These are phyloP conservation scores for Lumnitzera racemosa DNA, from an alignment of 345 rosid genomes.

Conservation along the genomic window DNA sequence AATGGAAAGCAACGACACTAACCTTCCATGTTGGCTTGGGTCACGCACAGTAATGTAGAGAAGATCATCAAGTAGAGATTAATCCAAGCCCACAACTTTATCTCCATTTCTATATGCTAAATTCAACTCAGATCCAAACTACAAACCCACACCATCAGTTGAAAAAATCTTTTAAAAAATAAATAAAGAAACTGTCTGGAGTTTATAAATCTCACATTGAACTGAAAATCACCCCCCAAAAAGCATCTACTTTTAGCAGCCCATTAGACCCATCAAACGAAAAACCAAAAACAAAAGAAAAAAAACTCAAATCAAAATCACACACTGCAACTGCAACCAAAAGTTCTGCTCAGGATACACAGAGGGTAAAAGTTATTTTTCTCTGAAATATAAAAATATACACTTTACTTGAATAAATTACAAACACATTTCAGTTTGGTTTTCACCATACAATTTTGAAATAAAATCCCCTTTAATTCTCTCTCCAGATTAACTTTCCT, in stretches of 20 bases:
- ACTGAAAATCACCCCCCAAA: constrained; percentile 1
- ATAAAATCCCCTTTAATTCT: not conserved
- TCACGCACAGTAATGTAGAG: constrained; percentile 42
- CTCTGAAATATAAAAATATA: too few relatives aligned
- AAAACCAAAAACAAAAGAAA: not conserved
- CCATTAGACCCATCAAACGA: constrained; percentile 3
- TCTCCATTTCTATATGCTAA: constrained; percentile 25
- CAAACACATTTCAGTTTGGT: too few relatives aligned
- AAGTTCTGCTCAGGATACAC: too few relatives aligned
- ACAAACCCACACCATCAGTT: constrained; percentile 25
- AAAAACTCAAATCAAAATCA: not conserved
- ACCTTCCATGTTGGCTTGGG: constrained; percentile 85
- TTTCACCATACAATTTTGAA: constrained; percentile 10
- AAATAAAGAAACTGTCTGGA: constrained; percentile 17
- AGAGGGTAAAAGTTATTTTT: too few relatives aligned
- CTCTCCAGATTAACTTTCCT: not conserved
- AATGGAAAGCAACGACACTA: constrained; percentile 1
- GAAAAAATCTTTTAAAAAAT: constrained; percentile 24
- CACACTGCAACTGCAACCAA: not conserved
- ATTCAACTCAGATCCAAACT: constrained; percentile 63
- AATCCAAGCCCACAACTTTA: constrained; percentile 29
- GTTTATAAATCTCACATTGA: constrained; percentile 5
- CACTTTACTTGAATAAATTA: too few relatives aligned
- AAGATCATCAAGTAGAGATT: constrained; percentile 44
- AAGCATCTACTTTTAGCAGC: constrained; percentile 3